phyloP scores from a whole-genome alignment of 108 stramenopile genomes.

The Pseudonitzschia delicatissima region DNA sequence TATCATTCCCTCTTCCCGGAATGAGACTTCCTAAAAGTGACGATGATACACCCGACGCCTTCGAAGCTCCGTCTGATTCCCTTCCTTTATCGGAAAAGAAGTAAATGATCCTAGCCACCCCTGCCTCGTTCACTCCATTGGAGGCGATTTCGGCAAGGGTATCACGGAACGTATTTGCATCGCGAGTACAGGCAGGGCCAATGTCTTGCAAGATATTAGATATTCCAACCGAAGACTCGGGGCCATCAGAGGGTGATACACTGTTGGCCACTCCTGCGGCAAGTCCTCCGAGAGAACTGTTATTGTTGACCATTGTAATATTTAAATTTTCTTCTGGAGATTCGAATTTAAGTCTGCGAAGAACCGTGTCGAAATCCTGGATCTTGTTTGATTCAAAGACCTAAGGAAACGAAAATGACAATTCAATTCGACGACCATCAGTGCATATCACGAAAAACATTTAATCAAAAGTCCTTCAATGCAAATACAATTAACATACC shows the following conservation, averaged over 20 bases:
- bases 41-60: constrained; percentile 47
- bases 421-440: neutral
- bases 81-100: constrained; percentile 71
- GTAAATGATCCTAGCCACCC: constrained; percentile 76
- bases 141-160: constrained; percentile 56
- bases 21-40: constrained; percentile 54
- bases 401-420: neutral
- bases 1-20: constrained; percentile 35
- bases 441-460: neutral
- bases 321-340: constrained; percentile 5
- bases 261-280: constrained; percentile 32
- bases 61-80: constrained; percentile 34
- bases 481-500: constrained; percentile 20
- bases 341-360: constrained; percentile 14
- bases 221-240: constrained; percentile 47
- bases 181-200: constrained; percentile 81
- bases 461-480: neutral
- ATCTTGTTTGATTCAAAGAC: constrained; percentile 2
- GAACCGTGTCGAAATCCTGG: neutral
- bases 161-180: constrained; percentile 66
- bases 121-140: constrained; percentile 59
- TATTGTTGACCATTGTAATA: constrained; percentile 17
- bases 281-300: constrained; percentile 22
- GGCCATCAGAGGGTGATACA: constrained; percentile 32
- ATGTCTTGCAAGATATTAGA: constrained; percentile 79